phyloP scores from a whole-genome alignment of 2,329 filamentous ascomycete genomes.

The Fusarium bulbicola region DNA sequence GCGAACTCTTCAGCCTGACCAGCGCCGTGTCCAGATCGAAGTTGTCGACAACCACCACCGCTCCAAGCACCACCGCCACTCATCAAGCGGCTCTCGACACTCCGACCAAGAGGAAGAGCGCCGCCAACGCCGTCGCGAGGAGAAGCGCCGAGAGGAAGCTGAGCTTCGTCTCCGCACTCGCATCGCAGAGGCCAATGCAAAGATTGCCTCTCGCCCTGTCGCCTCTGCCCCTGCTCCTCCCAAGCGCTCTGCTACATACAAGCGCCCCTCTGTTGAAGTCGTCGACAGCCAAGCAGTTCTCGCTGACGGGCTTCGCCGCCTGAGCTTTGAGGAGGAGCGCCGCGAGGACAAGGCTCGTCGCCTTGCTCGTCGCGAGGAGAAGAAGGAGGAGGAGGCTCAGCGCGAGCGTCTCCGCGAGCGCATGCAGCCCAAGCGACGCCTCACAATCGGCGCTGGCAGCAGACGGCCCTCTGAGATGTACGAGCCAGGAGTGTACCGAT shows the following conservation, averaged over 20 bases:
- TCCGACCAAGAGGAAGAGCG: slow-evolving; percentile 45
- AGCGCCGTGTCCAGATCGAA: slow-evolving; percentile 50
- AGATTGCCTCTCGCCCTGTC: slow-evolving; percentile 51
- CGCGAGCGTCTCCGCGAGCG: slow-evolving; percentile 52
- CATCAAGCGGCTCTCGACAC: slow-evolving; percentile 49
- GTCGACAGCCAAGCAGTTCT: slow-evolving; percentile 46
- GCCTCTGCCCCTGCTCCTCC: slow-evolving; percentile 43
- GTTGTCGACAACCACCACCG: slow-evolving; percentile 45
- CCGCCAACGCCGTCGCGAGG: slow-evolving; percentile 38
- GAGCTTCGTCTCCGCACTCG: slow-evolving; percentile 44
- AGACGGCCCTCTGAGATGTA: slow-evolving; percentile 49
- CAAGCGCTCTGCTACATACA: slow-evolving; percentile 36
- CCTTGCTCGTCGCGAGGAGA: slow-evolving; percentile 41
- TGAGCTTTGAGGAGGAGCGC: slow-evolving; percentile 46
- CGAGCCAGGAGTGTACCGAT: slow-evolving; percentile 52
- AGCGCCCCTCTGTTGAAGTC: slow-evolving; percentile 38
- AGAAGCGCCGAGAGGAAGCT: slow-evolving; percentile 41
- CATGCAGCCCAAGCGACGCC: slow-evolving; percentile 50
- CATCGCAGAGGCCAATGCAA: slow-evolving; percentile 54
- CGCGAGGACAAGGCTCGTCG: slow-evolving; percentile 46
- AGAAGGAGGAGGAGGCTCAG: slow-evolving; percentile 51
- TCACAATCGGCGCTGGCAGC: slow-evolving; percentile 49
- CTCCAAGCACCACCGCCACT: slow-evolving; percentile 48
- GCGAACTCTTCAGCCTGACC: slow-evolving; percentile 40
- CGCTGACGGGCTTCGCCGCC: slow-evolving; percentile 44